Evolutionary conservation across 1,284 basidiomycete genomes (phyloP).

Genomic region (Puccinia polysora): DNA sequence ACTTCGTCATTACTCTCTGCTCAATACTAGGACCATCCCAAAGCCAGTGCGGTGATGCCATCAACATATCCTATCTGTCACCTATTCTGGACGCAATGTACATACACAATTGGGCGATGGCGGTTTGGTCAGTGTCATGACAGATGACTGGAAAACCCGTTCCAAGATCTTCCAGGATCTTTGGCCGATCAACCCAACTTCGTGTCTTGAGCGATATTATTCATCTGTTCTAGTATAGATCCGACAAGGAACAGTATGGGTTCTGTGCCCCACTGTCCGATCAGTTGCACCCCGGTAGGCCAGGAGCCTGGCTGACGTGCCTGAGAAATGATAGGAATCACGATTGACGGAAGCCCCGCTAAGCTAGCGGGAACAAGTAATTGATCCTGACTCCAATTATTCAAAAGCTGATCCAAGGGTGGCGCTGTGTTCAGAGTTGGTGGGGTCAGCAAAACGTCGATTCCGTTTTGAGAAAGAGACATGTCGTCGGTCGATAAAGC

Average conservation of each 20-base stretch:
- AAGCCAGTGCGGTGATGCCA: too few species aligned
- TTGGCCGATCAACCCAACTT: too few species aligned
- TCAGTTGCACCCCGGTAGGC: conserved; percentile 26
- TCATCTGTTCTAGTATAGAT: conserved; percentile 1
- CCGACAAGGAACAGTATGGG: not conserved
- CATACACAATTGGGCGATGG: too few species aligned
- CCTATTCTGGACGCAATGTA: too few species aligned
- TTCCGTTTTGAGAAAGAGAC: not conserved
- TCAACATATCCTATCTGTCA: too few species aligned
- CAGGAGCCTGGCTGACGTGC: not conserved
- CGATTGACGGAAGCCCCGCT: conserved; percentile 50
- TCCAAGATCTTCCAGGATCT: too few species aligned
- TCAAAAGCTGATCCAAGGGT: not conserved
- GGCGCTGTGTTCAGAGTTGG: conserved; percentile 7
- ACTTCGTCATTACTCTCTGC: too few species aligned
- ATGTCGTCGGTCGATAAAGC: conserved; percentile 52
- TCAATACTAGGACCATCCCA: too few species aligned
- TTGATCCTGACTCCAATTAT: conserved; percentile 51
- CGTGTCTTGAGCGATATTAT: too few species aligned
- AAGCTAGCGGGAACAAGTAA: conserved; percentile 51
- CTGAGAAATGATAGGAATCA: conserved; percentile 44
- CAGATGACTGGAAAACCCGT: too few species aligned
- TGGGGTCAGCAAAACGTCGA: conserved; percentile 19
- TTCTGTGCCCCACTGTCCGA: conserved; percentile 30
- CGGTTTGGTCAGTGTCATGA: too few species aligned